Evolutionary conservation across 2,329 filamentous ascomycete genomes (phyloP), one percentile per base, ranked within the genome.

Genomic region (Drechslera avenae): DNA sequence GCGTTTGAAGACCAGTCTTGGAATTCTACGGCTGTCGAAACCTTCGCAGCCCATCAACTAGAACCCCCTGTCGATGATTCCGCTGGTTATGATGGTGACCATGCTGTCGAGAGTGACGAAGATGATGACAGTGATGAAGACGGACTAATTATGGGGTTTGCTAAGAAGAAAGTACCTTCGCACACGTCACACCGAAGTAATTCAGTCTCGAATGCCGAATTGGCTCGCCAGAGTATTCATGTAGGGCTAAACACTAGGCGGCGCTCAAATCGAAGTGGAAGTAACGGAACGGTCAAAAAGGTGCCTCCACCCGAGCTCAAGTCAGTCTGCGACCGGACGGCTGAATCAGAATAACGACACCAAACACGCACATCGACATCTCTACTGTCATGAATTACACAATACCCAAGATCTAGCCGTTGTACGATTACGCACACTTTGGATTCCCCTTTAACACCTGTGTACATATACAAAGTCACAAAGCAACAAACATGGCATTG

Each of bases 211-310:
- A 71, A 72, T 41, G 73, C 68, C 16, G 66, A 74, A 47, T 58
- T 74, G 1, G 64, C 73, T 7, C 64, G 71, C 18, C 62, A 64
- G 14, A 60, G 59, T 35, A 31, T 68, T 16, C 63, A 62, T 39
- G 62, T 60, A 39, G 62, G 63, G 14, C 66, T 62, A 28, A 61
- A 47, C 42, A 45, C 37, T 58, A 61, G 74, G 56, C 56, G 76
- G 60, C 62, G 77, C 71, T 73, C 75, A 31, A 73, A 69, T 9
- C 72, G 78, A 30, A 80, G 77, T 56, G 78, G 77, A 18, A 80
- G 78, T 61, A 78, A 76, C 56, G 77, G 78, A 26, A 80, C 78
- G 6, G 76, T 80, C 60, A 79, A 80, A 63, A 79, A 79, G 60
- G 68, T 79, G 12, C 67, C 69, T 23, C 64, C 68, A 40, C 56